A percentile compares a stretch with the other conserved stretches of the same genome.
Conservation (phyloP, 371 early-diverging fungal species). For the Mortierella sp. region DNA sequence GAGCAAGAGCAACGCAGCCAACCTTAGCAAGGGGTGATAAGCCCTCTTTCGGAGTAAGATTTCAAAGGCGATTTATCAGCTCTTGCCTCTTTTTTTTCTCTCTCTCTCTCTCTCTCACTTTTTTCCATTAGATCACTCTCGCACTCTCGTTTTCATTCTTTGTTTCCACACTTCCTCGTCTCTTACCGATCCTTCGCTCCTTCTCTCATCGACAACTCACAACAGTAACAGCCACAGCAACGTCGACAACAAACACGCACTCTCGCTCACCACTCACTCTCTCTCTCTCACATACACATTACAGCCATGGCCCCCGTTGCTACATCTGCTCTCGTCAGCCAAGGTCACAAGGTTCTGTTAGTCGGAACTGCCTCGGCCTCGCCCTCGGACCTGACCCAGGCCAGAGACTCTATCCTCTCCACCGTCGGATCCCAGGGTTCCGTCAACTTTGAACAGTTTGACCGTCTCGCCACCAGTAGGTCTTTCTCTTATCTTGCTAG, state of each 20-base stretch:
- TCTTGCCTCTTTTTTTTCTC: neutral
- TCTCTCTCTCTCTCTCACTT: neutral
- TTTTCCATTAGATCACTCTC: neutral
- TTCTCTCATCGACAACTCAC: neutral
- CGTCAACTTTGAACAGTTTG: constrained; percentile 80
- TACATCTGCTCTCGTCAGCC: constrained; percentile 36
- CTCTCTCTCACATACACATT: neutral
- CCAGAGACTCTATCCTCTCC: constrained; percentile 53
- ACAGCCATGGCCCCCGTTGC: constrained; percentile 41
- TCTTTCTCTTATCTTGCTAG: neutral
- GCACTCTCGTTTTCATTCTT: neutral
- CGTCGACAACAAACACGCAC: neutral
- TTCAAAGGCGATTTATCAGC: neutral
- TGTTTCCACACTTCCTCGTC: neutral
- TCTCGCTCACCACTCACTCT: neutral
- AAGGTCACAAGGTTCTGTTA: constrained; percentile 66
- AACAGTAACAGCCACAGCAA: neutral
- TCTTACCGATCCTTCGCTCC: neutral
- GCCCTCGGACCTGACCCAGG: constrained; percentile 56
- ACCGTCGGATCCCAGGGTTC: constrained; percentile 56
- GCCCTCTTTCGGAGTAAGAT: neutral
- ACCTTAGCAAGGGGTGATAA: neutral
- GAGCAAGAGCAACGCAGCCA: neutral
- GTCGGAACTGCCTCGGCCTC: constrained; percentile 68
- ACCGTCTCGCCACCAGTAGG: constrained; percentile 70